These are phyloP conservation scores for Decorospora gaudefroyi DNA, from an alignment of 2,329 filamentous ascomycete genomes.

Conservation along the genomic window DNA sequence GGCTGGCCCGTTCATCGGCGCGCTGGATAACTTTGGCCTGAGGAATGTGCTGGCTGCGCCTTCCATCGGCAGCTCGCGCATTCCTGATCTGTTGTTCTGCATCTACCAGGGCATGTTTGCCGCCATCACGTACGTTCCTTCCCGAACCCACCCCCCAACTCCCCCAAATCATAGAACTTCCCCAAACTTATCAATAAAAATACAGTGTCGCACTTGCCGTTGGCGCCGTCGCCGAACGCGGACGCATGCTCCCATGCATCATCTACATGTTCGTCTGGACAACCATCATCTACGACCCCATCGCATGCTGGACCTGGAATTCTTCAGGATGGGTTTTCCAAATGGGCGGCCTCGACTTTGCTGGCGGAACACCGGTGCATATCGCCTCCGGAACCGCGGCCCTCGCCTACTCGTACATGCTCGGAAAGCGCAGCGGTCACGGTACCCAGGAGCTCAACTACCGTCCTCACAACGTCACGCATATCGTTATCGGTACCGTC, in stretches of 20 bases:
- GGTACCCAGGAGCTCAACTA: slow-evolving; percentile 89
- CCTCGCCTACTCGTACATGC: slow-evolving; percentile 87
- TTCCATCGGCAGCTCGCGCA: slow-evolving; percentile 70
- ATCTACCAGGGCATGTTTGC: slow-evolving; percentile 90
- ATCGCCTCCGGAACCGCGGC: slow-evolving; percentile 82
- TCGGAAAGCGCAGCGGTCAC: slow-evolving; percentile 82
- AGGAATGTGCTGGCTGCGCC: slow-evolving; percentile 73
- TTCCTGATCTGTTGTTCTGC: slow-evolving; percentile 84
- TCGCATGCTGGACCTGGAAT: slow-evolving; percentile 97
- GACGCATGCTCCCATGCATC: slow-evolving; percentile 83
- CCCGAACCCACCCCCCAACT: no score
- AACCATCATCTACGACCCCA: slow-evolving; percentile 87
- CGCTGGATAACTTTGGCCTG: slow-evolving; percentile 79
- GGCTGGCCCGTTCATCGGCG: slow-evolving; percentile 75
- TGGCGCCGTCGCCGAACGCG: slow-evolving; percentile 83
- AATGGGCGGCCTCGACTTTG: slow-evolving; percentile 84
- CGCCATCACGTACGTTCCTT: slow-evolving; percentile 80
- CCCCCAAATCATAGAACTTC: no score
- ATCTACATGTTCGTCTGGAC: slow-evolving; percentile 94
- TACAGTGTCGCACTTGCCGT: slow-evolving; percentile 76
- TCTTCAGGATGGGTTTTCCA: slow-evolving; percentile 75
- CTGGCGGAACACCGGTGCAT: slow-evolving; percentile 87
- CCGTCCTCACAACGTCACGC: slow-evolving; percentile 88
- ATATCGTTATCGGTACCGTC: slow-evolving; percentile 88
- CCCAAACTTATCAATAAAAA: no score